These are phyloP conservation scores for Danielia reshetovae DNA, from an alignment of 805 yeast genomes.

Conservation along the genomic window DNA sequence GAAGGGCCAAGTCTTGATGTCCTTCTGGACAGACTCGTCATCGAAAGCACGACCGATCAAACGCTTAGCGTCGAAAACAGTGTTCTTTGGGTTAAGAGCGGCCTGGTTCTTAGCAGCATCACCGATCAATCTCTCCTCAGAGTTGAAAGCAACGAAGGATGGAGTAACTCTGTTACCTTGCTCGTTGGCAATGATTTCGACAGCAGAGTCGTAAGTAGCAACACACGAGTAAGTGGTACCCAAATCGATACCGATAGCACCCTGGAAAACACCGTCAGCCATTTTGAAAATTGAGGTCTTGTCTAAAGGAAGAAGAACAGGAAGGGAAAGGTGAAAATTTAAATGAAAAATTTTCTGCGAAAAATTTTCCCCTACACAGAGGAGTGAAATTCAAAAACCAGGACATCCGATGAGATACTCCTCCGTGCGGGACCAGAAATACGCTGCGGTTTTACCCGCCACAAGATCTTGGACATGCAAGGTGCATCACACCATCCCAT, in stretches of 20 bases:
- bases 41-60: slow-evolving; percentile 58
- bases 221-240: slow-evolving; percentile 52
- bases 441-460: slow-evolving; percentile 4
- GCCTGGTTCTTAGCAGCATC: slow-evolving; percentile 51
- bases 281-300: slow-evolving; percentile 13
- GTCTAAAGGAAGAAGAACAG: slow-evolving; percentile 11
- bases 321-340: slow-evolving; percentile 12
- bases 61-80: slow-evolving; percentile 49
- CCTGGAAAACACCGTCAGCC: slow-evolving; percentile 31
- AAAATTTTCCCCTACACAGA: slow-evolving; percentile 6
- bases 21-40: slow-evolving; percentile 59
- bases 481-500: no score
- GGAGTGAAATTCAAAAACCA: slow-evolving; percentile 3
- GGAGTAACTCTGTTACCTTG: slow-evolving; percentile 53
- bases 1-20: slow-evolving; percentile 47
- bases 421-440: slow-evolving; percentile 8
- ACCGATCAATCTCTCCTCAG: slow-evolving; percentile 49
- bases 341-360: slow-evolving; percentile 17
- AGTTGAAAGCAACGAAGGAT: slow-evolving; percentile 47
- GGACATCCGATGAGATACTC: slow-evolving; percentile 3
- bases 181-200: slow-evolving; percentile 48
- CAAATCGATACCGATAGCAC: slow-evolving; percentile 50
- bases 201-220: slow-evolving; percentile 48
- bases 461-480: no score
- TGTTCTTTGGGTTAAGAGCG: slow-evolving; percentile 48